Percentiles rank a stretch among this genome's conserved stretches.
Evolutionary conservation across 2,329 filamentous ascomycete species (phyloP).

Genomic region (Paecilomyces niveus): DNA sequence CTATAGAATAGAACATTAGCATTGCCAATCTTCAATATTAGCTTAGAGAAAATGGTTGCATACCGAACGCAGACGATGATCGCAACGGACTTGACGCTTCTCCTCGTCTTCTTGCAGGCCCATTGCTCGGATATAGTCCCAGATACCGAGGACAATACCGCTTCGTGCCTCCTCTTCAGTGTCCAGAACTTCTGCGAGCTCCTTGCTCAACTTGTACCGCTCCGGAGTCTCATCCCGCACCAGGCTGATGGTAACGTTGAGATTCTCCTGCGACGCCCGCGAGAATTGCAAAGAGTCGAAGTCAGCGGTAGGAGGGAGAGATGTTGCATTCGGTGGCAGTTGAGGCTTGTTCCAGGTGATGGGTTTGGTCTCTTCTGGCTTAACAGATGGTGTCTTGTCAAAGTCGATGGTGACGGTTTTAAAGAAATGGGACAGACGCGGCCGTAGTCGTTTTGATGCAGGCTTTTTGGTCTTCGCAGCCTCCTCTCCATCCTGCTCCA

Average conservation of each 20-base stretch:
- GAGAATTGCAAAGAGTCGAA: slow-evolving; percentile 92
- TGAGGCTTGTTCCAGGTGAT: slow-evolving; percentile 85
- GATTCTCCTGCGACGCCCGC: slow-evolving; percentile 83
- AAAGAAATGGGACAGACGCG: slow-evolving; percentile 44
- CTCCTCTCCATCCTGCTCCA: slow-evolving; percentile 53
- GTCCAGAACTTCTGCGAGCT: slow-evolving; percentile 77
- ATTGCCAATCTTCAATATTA: not conserved
- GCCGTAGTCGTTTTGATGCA: slow-evolving; percentile 22
- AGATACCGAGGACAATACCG: slow-evolving; percentile 83
- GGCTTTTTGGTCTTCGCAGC: slow-evolving; percentile 21
- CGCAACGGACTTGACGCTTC: slow-evolving; percentile 84
- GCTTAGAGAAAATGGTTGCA: slow-evolving; percentile 18
- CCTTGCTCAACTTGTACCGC: slow-evolving; percentile 69
- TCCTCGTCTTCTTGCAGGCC: slow-evolving; percentile 91
- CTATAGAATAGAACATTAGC: slow-evolving; percentile 35
- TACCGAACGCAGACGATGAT: slow-evolving; percentile 72
- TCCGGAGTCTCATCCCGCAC: slow-evolving; percentile 79
- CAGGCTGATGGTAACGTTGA: slow-evolving; percentile 84
- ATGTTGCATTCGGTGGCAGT: slow-evolving; percentile 41
- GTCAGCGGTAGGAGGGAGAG: slow-evolving; percentile 60
- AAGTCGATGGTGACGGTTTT: slow-evolving; percentile 47
- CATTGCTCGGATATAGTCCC: slow-evolving; percentile 87
- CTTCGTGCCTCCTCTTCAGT: slow-evolving; percentile 79
- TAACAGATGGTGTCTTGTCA: slow-evolving; percentile 37
- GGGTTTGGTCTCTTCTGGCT: slow-evolving; percentile 36